Conservation (phyloP, 345 rosid genomes). For the Eucalyptus microcorys region DNA sequence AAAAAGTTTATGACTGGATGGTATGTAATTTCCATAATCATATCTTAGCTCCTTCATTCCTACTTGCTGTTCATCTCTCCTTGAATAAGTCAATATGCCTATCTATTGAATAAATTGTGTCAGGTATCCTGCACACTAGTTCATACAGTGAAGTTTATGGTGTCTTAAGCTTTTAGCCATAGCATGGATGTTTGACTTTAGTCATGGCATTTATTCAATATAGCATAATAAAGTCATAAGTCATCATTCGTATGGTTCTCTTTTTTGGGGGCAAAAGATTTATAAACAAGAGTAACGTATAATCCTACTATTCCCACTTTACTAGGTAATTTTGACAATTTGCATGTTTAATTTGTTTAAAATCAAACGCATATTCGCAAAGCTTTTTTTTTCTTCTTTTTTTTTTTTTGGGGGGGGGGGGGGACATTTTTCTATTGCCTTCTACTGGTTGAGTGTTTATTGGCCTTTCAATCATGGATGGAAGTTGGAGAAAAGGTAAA, state of each 20-base stretch:
- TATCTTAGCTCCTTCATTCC: not conserved
- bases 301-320: not conserved
- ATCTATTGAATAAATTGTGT: not conserved
- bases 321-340: not conserved
- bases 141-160: not conserved
- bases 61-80: not conserved
- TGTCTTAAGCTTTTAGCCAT: not conserved
- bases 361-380: not conserved
- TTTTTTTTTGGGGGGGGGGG: not conserved
- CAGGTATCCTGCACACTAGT: not conserved
- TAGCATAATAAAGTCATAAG: not conserved
- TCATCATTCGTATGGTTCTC: not conserved
- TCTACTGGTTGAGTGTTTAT: not conserved
- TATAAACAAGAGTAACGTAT: not conserved
- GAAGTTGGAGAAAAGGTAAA: not conserved
- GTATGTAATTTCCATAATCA: constrained; percentile 16
- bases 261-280: not conserved
- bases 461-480: not conserved
- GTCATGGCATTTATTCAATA: not conserved
- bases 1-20: constrained; percentile 99
- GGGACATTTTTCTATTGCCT: not conserved
- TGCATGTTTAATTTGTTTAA: not conserved
- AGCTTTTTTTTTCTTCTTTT: not conserved
- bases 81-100: not conserved
- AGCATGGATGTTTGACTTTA: not conserved